These are phyloP conservation scores for Thalia dealbata DNA, from an alignment of 176 grass and related monocot species.

Conservation along the genomic window DNA sequence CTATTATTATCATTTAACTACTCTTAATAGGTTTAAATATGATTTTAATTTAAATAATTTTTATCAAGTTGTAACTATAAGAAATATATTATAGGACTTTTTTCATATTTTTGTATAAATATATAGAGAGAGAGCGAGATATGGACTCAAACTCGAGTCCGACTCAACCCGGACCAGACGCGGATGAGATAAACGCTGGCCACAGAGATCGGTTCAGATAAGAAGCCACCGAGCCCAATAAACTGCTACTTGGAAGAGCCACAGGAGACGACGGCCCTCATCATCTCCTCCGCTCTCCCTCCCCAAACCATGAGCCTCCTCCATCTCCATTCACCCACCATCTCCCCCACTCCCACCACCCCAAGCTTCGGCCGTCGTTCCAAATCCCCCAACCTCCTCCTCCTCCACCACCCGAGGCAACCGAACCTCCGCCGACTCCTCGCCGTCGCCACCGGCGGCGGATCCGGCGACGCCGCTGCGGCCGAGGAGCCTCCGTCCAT, in stretches of 20 bases:
- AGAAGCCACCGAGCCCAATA: not conserved
- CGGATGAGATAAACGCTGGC: not conserved
- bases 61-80: too few relatives aligned
- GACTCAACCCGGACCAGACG: not conserved
- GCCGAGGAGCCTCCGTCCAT: slow-evolving; percentile 30
- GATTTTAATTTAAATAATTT: too few relatives aligned
- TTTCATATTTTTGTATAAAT: too few relatives aligned
- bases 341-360: not conserved
- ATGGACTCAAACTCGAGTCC: not conserved
- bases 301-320: not conserved
- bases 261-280: not conserved
- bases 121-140: too few relatives aligned
- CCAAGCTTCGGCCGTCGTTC: not conserved
- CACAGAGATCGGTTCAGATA: not conserved
- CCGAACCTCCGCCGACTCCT: not conserved
- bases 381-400: not conserved
- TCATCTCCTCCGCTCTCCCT: not conserved
- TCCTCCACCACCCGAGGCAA: not conserved
- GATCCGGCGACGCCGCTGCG: slow-evolving; percentile 11
- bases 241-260: not conserved
- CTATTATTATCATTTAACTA: too few relatives aligned
- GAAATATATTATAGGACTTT: too few relatives aligned
- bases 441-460: not conserved
- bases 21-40: too few relatives aligned
- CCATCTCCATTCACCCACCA: not conserved